Percentiles rank a stretch among this genome's conserved stretches.
These are phyloP conservation scores for Cutaneotrichosporon arboriforme DNA, from an alignment of 1,284 basidiomycete species.

Conservation along the genomic window DNA sequence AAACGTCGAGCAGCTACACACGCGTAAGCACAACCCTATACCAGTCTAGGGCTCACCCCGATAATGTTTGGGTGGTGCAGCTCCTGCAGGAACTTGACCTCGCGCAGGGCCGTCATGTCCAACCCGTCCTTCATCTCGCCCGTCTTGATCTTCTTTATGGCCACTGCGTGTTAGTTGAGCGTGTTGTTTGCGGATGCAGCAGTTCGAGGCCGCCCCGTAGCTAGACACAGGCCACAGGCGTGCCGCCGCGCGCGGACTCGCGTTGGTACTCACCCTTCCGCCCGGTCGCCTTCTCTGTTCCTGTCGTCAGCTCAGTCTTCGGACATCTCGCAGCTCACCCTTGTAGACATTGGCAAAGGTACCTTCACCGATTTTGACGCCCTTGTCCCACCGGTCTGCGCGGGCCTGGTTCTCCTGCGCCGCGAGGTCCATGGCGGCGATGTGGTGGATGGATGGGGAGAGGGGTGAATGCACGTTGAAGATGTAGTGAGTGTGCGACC, in stretches of 20 bases:
- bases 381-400: conserved; percentile 55
- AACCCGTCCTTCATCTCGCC: conserved; percentile 96
- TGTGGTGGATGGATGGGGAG: background rate
- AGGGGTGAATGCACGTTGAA: no score
- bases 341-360: conserved; percentile 95
- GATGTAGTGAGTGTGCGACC: background rate
- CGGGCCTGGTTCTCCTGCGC: conserved; percentile 35
- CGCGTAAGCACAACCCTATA: background rate
- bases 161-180: conserved; percentile 58
- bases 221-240: no score
- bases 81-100: conserved; percentile 95
- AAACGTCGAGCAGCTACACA: conserved; percentile 95
- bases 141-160: conserved; percentile 98
- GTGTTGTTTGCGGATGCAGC: no score
- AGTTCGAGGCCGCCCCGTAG: no score
- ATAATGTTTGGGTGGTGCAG: conserved; percentile 93
- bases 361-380: conserved; percentile 88
- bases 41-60: conserved; percentile 55
- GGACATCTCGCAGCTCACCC: conserved; percentile 53
- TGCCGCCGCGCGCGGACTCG: no score
- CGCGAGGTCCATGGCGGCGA: conserved; percentile 39
- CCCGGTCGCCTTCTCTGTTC: conserved; percentile 35
- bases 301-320: conserved; percentile 13
- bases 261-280: conserved; percentile 27
- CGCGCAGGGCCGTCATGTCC: conserved; percentile 96